Conservation (phyloP, 345 rosid genomes). For the rapeseed (Brassica napus) region DNA sequence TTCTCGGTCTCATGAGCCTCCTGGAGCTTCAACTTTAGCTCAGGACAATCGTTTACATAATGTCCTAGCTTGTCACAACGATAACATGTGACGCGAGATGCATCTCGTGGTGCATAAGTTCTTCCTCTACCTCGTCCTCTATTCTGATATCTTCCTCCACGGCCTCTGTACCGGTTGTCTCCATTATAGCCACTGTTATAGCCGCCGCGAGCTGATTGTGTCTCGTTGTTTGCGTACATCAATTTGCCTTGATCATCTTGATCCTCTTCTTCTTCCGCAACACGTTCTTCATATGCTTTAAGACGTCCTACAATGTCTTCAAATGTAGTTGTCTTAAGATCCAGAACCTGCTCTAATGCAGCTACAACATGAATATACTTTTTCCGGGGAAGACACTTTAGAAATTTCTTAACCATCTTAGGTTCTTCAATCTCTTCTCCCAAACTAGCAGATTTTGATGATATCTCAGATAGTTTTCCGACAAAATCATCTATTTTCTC, state of each 20-base stretch:
- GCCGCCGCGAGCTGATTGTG: not conserved
- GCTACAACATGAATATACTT: not conserved
- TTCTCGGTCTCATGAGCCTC: too few relatives aligned
- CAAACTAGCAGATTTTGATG: not conserved
- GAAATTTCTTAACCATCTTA: not conserved
- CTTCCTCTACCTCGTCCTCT: too few relatives aligned
- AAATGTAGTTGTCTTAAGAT: not conserved
- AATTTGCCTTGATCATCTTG: not conserved
- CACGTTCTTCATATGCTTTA: not conserved
- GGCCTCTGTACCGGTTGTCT: not conserved
- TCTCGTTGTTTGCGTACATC: not conserved
- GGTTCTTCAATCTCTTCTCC: not conserved
- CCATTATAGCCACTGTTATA: not conserved
- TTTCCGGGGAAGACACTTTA: not conserved
- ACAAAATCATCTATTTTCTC: too few relatives aligned
- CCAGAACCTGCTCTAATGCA: not conserved
- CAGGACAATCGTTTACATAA: too few relatives aligned
- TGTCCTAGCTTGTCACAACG: too few relatives aligned
- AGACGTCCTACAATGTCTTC: not conserved
- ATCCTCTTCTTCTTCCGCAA: not conserved
- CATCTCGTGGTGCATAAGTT: too few relatives aligned
- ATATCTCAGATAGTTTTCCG: too few relatives aligned
- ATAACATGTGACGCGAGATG: too few relatives aligned
- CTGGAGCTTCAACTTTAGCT: too few relatives aligned
- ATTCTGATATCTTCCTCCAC: not conserved